A percentile compares a stretch with the other conserved stretches of the same genome.
Evolutionary conservation across 257 asterid species (phyloP).

Genomic region (Gentiana macrophylla): DNA sequence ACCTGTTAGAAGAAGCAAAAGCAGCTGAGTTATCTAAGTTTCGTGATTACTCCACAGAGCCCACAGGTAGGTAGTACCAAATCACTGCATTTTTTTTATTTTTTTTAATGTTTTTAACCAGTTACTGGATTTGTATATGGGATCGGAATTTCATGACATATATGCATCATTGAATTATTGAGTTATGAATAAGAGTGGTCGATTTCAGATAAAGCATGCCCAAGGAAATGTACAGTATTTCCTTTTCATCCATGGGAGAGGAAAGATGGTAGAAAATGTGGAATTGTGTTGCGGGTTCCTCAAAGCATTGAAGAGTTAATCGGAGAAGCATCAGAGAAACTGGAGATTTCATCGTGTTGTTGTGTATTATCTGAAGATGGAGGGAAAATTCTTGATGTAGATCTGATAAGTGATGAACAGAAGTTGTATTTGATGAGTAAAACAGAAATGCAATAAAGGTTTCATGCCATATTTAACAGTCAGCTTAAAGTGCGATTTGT

Average conservation of each 20-base stretch:
- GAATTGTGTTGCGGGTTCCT: conserved; percentile 77
- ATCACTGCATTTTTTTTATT: not conserved
- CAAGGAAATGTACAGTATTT: conserved; percentile 63
- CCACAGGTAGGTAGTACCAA: conserved; percentile 29
- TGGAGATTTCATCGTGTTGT: conserved; percentile 26
- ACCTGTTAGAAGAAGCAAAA: conserved; percentile 62
- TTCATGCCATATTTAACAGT: not conserved
- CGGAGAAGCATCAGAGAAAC: conserved; percentile 33
- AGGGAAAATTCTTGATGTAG: conserved; percentile 54
- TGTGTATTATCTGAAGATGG: conserved; percentile 75
- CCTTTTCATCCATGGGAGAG: conserved; percentile 73
- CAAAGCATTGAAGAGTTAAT: conserved; percentile 53
- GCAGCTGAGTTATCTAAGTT: conserved; percentile 33
- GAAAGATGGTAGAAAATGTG: conserved; percentile 39
- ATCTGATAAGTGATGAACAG: conserved; percentile 59
- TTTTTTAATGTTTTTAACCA: not conserved
- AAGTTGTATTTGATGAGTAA: conserved; percentile 39
- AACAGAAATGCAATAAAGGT: conserved; percentile 24
- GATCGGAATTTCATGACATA: not conserved
- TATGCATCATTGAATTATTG: not conserved
- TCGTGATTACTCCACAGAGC: conserved; percentile 22
- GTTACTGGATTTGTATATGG: too few species aligned
- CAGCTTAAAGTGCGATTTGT: too few species aligned
- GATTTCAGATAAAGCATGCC: conserved; percentile 32
- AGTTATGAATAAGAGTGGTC: not conserved